phyloP scores from a whole-genome alignment of 148 eudicot genomes.

The Persicaria tinctoria region DNA sequence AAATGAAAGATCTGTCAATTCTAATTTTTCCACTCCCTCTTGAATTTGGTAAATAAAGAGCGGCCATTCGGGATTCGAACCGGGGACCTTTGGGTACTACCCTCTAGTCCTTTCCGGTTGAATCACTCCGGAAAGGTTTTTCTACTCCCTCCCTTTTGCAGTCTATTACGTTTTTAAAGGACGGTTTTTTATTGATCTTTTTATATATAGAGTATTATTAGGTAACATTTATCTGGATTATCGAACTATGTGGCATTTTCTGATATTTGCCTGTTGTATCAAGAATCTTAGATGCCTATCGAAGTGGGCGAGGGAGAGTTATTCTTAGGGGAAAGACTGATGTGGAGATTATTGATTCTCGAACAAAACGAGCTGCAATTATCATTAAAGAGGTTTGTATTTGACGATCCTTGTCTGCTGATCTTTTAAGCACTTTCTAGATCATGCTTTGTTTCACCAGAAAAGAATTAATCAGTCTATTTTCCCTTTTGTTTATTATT shows the following conservation, averaged over 20 bases:
- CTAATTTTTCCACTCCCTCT: neutral
- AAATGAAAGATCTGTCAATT: neutral
- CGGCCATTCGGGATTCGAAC: too few species aligned
- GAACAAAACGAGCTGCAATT: conserved; percentile 65
- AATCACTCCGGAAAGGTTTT: neutral
- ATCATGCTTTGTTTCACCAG: neutral
- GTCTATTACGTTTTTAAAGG: neutral
- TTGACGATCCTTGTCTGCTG: neutral
- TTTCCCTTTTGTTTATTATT: conserved; percentile 16
- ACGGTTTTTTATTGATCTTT: neutral
- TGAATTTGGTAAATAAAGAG: too few species aligned
- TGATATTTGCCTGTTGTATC: conserved; percentile 18
- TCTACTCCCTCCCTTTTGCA: neutral
- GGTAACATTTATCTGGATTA: neutral
- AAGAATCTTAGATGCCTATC: conserved; percentile 87
- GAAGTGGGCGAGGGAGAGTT: conserved; percentile 86
- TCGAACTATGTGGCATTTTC: conserved; percentile 9
- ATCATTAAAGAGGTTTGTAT: conserved; percentile 74
- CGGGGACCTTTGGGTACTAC: too few species aligned
- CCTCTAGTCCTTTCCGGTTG: too few species aligned
- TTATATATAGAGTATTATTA: neutral
- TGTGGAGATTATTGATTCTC: conserved; percentile 70
- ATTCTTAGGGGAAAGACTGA: conserved; percentile 90
- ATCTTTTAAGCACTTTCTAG: neutral
- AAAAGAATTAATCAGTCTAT: neutral